phyloP scores from a whole-genome alignment of 176 grass and related monocot species.

The Triticum urartu region DNA sequence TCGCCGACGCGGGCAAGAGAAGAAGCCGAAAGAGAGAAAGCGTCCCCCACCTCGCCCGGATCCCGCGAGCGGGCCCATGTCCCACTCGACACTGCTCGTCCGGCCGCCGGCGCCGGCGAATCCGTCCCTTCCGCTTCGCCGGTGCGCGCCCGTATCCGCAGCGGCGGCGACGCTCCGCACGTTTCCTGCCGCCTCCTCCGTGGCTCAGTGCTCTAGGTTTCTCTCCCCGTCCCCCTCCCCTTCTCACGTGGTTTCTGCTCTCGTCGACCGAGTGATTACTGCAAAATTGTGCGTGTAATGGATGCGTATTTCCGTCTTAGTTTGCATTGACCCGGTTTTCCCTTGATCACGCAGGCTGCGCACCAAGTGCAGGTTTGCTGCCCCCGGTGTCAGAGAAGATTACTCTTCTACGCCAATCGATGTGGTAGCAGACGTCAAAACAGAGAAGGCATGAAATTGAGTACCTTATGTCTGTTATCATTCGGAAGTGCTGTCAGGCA shows the following conservation, averaged over 20 bases:
- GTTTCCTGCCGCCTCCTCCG: background rate
- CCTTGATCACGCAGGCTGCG: conserved; percentile 37
- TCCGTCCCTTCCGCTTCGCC: background rate
- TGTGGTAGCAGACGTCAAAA: conserved; percentile 82
- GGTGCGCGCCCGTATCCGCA: background rate
- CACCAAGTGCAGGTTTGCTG: conserved; percentile 53
- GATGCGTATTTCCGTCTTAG: background rate
- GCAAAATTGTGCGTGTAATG: background rate
- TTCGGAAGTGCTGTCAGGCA: background rate
- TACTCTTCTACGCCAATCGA: conserved; percentile 76
- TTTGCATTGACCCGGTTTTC: conserved; percentile 1
- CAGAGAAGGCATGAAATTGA: conserved; percentile 57
- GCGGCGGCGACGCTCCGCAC: background rate
- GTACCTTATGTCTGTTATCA: background rate
- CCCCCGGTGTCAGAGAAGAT: conserved; percentile 46
- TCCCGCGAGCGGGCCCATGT: conserved; percentile 22
- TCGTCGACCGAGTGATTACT: background rate
- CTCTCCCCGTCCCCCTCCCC: background rate
- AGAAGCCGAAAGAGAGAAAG: background rate
- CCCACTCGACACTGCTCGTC: conserved; percentile 40
- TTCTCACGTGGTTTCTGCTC: background rate
- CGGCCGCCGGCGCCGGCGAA: conserved; percentile 38
- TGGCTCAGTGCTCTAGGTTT: conserved; percentile 28
- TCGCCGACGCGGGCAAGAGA: background rate
- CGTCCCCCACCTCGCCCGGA: background rate